Evolutionary conservation across 345 rosid species (phyloP), one percentile per base, ranked within the genome.

Genomic region (Lepidium africanum): DNA sequence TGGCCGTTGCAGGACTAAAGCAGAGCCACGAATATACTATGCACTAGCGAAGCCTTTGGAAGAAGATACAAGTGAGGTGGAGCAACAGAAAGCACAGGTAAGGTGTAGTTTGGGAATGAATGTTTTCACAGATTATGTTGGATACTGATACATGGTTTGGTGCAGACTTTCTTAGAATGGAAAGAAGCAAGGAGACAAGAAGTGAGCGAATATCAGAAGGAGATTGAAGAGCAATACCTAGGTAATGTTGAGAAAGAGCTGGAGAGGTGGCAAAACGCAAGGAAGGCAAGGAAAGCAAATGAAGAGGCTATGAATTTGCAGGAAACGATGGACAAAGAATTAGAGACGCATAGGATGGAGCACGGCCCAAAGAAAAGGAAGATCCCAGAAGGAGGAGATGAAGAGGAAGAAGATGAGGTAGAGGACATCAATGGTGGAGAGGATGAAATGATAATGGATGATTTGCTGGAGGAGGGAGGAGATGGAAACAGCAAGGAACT

Each of bases 321-420:
- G 78, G 97, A 94, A 77, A 89, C 97, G 0, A 94, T 94, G 97
- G 97, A 94, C 85, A 87, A 87, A 72, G 99, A 94, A 65, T 75
- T 94, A 75, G 99, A 94, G 59, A 83, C 81, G 14, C 99, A 91
- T 71, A 78, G 91, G 82, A 88, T 94, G 65, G 96, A 94, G 85
- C 95, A 94, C 42, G 99, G 99, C 60, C 99, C 93, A 13, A 94
- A 89, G 85, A 82, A 80, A 32, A 89, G 97, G 77, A 91, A 86
- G 78, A 86, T 94, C 16, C 96, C 87, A 0, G 90, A 85, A 69
- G 81, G 84, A 74, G 81, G 78, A 75, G 87, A 81, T 1, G 93
- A 85, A 33, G 96, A 89, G 9, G 97, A 94, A 59, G 99, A 94
- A 59, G 98, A 90, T 17, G 94, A 87, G 19, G 91, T 86, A 51